These are phyloP conservation scores for Bathelium albidoporum DNA, from an alignment of 495 filamentous ascomycete species.

Conservation along the genomic window DNA sequence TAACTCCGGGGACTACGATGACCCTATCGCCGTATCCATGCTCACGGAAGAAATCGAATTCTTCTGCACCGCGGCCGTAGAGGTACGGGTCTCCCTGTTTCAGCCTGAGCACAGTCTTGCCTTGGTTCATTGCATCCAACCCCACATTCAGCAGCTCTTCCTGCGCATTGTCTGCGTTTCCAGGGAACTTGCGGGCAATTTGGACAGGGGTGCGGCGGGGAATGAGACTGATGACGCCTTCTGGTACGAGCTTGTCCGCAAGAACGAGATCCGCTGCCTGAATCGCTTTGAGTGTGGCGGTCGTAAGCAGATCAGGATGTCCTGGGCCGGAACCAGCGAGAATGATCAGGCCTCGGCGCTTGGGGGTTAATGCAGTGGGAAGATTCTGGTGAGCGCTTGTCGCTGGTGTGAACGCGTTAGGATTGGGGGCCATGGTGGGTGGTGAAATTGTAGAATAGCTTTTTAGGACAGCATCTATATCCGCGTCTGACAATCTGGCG, in stretches of 20 bases:
- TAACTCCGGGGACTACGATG: conserved; percentile 79
- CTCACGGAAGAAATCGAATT: conserved; percentile 71
- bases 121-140: conserved; percentile 56
- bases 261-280: conserved; percentile 75
- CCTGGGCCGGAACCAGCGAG: conserved; percentile 92
- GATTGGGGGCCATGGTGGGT: conserved; percentile 1
- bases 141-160: conserved; percentile 79
- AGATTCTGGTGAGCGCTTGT: conserved; percentile 14
- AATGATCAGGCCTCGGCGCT: conserved; percentile 54
- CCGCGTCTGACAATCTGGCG: conserved; percentile 64
- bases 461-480: conserved; percentile 61
- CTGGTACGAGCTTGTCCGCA: conserved; percentile 91
- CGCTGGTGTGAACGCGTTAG: conserved; percentile 13
- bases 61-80: conserved; percentile 89
- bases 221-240: conserved; percentile 75
- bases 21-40: conserved; percentile 51
- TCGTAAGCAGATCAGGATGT: conserved; percentile 81
- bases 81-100: conserved; percentile 97
- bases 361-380: conserved; percentile 6
- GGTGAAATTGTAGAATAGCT: conserved; percentile 42
- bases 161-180: conserved; percentile 89
- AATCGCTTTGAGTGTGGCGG: conserved; percentile 81
- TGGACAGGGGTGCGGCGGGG: conserved; percentile 81
- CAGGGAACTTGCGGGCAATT: conserved; percentile 95
- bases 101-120: conserved; percentile 71